Conservation (phyloP, 1,284 basidiomycete genomes). For the Marasmius sp. region DNA sequence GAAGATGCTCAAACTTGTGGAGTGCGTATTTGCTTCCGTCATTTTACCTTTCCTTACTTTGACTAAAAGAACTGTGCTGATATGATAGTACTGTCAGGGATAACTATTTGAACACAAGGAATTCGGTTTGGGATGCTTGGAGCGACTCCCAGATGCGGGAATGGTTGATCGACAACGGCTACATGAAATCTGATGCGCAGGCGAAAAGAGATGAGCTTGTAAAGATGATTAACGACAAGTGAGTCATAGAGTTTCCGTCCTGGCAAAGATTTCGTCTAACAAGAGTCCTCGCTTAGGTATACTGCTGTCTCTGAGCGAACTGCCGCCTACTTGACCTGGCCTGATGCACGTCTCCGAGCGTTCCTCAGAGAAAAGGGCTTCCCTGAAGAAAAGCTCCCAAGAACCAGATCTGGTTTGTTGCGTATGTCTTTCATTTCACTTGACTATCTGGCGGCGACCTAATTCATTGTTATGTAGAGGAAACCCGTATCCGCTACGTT, state of each 20-base stretch:
- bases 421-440: slow-evolving; percentile 41
- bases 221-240: slow-evolving; percentile 68
- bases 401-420: slow-evolving; percentile 67
- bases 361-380: slow-evolving; percentile 77
- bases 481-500: slow-evolving; percentile 77
- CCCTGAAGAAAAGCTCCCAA: slow-evolving; percentile 64
- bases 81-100: slow-evolving; percentile 41
- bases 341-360: slow-evolving; percentile 83
- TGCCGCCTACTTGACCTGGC: slow-evolving; percentile 81
- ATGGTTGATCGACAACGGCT: slow-evolving; percentile 79
- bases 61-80: not conserved
- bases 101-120: slow-evolving; percentile 72
- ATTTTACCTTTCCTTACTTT: not conserved
- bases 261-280: slow-evolving; percentile 16
- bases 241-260: slow-evolving; percentile 24
- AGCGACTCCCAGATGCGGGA: slow-evolving; percentile 72
- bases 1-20: slow-evolving; percentile 14
- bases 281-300: slow-evolving; percentile 33
- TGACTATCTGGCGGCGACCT: not conserved
- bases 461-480: slow-evolving; percentile 42
- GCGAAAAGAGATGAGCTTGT: slow-evolving; percentile 74
- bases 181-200: slow-evolving; percentile 66
- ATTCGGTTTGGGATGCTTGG: slow-evolving; percentile 76
- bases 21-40: slow-evolving; percentile 1
- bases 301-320: slow-evolving; percentile 39